Evolutionary conservation across 2,329 filamentous ascomycete species (phyloP), one percentile per base, ranked within the genome.

Genomic region (Endocalyx cinctus): DNA sequence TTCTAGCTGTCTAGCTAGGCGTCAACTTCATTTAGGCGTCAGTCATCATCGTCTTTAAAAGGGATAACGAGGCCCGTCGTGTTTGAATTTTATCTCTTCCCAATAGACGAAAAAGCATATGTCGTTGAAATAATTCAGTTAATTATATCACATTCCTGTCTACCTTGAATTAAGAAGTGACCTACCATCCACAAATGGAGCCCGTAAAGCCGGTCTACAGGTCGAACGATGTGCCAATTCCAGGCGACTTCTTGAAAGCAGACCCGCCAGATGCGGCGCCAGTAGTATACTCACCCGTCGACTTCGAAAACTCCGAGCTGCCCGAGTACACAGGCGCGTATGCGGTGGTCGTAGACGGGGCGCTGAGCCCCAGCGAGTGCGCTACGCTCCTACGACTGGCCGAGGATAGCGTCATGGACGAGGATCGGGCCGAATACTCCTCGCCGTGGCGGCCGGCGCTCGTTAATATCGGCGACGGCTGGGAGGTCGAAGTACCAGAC

Each of bases 391-490:
- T 74, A 5, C 16, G 38, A 10, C 58, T 77, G 5, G 72, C 72
- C 8, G 74, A 79, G 50, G 57, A 71, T 12, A 67, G 64, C 33
- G 66, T 70, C 5, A 72, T 71, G 10, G 70, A 76, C 45, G 50
- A 61, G 25, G 63, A 60, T 37, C 56, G 55, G 15, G 27, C 25
- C 3, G 41, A 37, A 22, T 50, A 45, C 2, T 8, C 8, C 8
- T 60, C 48, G 38, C 57, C 64, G 2, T 90, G 85, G 86, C 66
- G 70, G 31, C 74, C 77, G 2, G 86, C 85, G 0, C 69, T 86
- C 56, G 69, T 89, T 37, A 83, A 83, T 51, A 56, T 77, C 16
- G 83, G 83, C 5, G 57, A 57, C 5, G 82, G 83, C 4, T 63
- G 55, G 36, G 79, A 90, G 58, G 58, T 66, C 3, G 55, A 79